phyloP scores from a whole-genome alignment of 495 filamentous ascomycete species.

The Pyrenula massariospora region DNA sequence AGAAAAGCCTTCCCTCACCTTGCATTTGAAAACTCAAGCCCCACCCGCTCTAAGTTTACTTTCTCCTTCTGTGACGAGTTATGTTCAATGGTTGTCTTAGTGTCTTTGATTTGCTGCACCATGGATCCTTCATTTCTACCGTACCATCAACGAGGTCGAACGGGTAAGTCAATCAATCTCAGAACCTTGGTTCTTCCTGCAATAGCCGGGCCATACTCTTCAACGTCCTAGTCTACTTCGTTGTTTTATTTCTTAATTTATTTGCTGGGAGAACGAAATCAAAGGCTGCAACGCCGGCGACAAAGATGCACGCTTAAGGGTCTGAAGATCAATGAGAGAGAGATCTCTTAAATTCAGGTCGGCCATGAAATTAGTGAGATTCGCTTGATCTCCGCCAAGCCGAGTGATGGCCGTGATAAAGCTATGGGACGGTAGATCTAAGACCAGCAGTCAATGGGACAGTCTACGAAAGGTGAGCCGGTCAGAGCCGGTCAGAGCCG shows the following conservation, averaged over 20 bases:
- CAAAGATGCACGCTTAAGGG: neutral
- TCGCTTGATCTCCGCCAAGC: neutral
- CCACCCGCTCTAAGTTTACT: neutral
- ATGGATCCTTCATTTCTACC: neutral
- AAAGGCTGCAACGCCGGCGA: neutral
- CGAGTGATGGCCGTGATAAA: slow-evolving; percentile 11
- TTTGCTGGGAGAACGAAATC: neutral
- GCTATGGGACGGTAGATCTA: slow-evolving; percentile 46
- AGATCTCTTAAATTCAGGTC: too few species aligned
- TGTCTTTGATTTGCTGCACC: neutral
- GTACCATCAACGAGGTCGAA: neutral
- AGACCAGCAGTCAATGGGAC: slow-evolving; percentile 37
- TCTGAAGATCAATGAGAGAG: too few species aligned
- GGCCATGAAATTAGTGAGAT: too few species aligned
- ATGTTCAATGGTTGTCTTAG: neutral
- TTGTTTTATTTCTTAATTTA: neutral
- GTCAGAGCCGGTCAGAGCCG: neutral
- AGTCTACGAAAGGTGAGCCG: slow-evolving; percentile 37
- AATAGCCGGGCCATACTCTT: neutral
- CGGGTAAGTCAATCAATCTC: neutral
- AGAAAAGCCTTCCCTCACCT: neutral
- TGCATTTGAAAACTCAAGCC: neutral
- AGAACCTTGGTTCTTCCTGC: neutral
- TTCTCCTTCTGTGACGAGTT: neutral
- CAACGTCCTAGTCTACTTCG: neutral